These are phyloP conservation scores for Fomitopsis palustris DNA, from an alignment of 1,284 basidiomycete species.

Conservation along the genomic window DNA sequence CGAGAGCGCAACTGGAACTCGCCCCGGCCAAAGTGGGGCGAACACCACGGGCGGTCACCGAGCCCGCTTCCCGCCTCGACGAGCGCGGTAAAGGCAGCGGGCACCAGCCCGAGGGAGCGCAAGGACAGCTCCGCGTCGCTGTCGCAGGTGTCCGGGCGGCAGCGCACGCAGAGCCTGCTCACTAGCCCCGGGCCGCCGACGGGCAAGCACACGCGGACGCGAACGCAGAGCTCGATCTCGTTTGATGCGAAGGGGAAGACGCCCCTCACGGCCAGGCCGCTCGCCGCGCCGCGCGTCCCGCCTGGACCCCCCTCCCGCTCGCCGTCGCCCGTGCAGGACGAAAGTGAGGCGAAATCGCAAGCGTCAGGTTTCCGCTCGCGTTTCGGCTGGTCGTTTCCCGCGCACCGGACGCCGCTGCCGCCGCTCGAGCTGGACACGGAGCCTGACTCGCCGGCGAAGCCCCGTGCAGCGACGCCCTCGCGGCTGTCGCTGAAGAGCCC, in stretches of 20 bases:
- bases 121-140: background rate
- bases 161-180: background rate
- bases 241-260: background rate
- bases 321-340: constrained; percentile 10
- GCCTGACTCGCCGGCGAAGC: constrained; percentile 26
- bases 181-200: background rate
- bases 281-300: constrained; percentile 9
- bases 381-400: constrained; percentile 42
- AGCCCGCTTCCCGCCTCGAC: constrained; percentile 10
- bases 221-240: background rate
- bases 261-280: constrained; percentile 15
- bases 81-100: background rate
- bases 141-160: background rate
- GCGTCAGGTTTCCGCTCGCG: constrained; percentile 25
- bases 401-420: constrained; percentile 30
- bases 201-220: background rate
- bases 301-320: constrained; percentile 7
- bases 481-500: background rate
- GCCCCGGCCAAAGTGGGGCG: constrained; percentile 47
- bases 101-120: background rate
- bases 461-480: background rate
- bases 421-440: constrained; percentile 36
- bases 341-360: background rate
- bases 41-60: constrained; percentile 9
- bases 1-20: constrained; percentile 61